Evolutionary conservation across 2,329 filamentous ascomycete species (phyloP).

Genomic region (Cercospora sojina): DNA sequence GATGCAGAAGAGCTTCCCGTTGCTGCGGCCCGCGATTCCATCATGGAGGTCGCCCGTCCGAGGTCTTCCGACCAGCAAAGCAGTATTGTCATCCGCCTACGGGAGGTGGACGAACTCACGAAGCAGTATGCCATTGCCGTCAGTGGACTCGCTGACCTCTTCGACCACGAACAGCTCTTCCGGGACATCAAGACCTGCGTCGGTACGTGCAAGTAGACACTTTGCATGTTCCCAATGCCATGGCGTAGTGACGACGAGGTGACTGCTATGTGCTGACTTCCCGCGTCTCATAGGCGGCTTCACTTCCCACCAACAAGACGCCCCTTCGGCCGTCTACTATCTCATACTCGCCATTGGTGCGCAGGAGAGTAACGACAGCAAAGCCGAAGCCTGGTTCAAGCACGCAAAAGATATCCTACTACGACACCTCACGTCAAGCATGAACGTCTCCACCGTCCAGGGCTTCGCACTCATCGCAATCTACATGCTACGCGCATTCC

Average conservation of each 20-base stretch:
- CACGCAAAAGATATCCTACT: slow-evolving; percentile 48
- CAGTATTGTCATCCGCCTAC: slow-evolving; percentile 35
- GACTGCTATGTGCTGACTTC: not conserved
- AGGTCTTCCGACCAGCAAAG: not conserved
- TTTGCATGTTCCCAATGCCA: not conserved
- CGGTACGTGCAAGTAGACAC: not conserved
- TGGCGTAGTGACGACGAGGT: not conserved
- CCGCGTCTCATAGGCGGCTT: not conserved
- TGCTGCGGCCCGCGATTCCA: slow-evolving; percentile 24
- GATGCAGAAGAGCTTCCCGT: slow-evolving; percentile 38
- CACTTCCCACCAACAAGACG: slow-evolving; percentile 36
- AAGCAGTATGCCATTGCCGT: slow-evolving; percentile 48
- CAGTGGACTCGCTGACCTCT: slow-evolving; percentile 51
- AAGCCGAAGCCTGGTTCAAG: slow-evolving; percentile 50
- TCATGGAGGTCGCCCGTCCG: slow-evolving; percentile 26
- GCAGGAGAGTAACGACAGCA: slow-evolving; percentile 44
- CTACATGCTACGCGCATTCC: slow-evolving; percentile 53
- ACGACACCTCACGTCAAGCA: slow-evolving; percentile 50
- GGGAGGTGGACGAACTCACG: slow-evolving; percentile 45
- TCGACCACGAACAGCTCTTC: slow-evolving; percentile 42
- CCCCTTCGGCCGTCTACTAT: slow-evolving; percentile 51
- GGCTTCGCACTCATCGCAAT: slow-evolving; percentile 53
- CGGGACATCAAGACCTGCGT: slow-evolving; percentile 35
- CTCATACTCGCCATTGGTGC: slow-evolving; percentile 53
- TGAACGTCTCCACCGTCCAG: slow-evolving; percentile 53